Conservation (phyloP, 768 basidiomycete species). For the Russula sp. region DNA sequence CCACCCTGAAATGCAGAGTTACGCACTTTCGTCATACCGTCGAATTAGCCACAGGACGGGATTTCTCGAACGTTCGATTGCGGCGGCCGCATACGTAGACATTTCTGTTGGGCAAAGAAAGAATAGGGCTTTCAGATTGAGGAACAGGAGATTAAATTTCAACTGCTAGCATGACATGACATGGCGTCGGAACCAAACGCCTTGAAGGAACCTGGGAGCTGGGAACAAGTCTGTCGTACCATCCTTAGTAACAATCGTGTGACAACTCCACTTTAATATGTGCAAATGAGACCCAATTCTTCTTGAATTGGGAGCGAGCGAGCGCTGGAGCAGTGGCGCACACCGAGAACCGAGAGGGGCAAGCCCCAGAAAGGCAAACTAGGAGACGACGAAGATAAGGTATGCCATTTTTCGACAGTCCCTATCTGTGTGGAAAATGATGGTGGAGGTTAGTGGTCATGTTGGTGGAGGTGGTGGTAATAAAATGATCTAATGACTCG, state of each 20-base stretch:
- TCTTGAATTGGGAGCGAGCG: slow-evolving; percentile 6
- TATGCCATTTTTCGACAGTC: slow-evolving; percentile 12
- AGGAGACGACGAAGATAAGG: background rate
- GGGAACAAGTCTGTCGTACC: slow-evolving; percentile 23
- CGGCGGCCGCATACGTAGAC: background rate
- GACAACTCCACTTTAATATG: slow-evolving; percentile 16
- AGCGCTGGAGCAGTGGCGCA: background rate
- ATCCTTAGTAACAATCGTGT: slow-evolving; percentile 7
- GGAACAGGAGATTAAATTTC: slow-evolving; percentile 2
- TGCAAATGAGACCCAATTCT: slow-evolving; percentile 3
- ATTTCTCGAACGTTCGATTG: background rate
- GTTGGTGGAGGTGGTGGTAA: background rate
- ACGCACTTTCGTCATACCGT: background rate
- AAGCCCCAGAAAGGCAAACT: background rate
- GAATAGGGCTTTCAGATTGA: background rate
- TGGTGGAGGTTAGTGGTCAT: no score
- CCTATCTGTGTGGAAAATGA: no score
- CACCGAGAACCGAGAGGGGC: background rate
- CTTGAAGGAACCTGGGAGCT: slow-evolving; percentile 20
- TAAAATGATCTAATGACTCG: background rate
- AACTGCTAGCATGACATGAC: slow-evolving; percentile 4
- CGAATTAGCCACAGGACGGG: background rate
- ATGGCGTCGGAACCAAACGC: slow-evolving; percentile 2
- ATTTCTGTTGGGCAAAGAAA: slow-evolving; percentile 4
- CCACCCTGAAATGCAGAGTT: background rate